Conservation (phyloP, 208 protist genomes). For the Zelonia costaricensis region DNA sequence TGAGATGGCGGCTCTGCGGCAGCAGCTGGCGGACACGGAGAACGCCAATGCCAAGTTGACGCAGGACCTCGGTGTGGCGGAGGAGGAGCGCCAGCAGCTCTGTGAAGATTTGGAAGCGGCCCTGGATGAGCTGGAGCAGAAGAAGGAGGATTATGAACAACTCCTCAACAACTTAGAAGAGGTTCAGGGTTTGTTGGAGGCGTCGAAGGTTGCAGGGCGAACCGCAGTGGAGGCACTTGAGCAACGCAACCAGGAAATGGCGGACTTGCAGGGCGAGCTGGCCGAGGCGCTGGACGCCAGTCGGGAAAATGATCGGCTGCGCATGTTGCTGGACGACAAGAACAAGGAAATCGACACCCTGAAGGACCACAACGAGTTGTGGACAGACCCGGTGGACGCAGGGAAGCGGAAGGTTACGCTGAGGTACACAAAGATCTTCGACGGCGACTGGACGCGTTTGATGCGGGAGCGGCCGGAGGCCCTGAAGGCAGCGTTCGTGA, state of each 20-base stretch:
- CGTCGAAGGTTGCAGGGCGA: slow-evolving; percentile 14
- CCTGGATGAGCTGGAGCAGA: slow-evolving; percentile 41
- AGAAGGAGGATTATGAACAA: slow-evolving; percentile 35
- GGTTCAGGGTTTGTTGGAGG: slow-evolving; percentile 27
- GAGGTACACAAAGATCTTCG: slow-evolving; percentile 58
- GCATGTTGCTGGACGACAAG: slow-evolving; percentile 24
- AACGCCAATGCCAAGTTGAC: neutral
- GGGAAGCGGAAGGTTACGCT: slow-evolving; percentile 48
- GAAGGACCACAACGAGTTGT: slow-evolving; percentile 28
- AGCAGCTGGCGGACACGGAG: slow-evolving; percentile 3
- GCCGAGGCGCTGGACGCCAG: slow-evolving; percentile 10
- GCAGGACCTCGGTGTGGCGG: neutral
- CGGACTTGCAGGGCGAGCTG: slow-evolving; percentile 29
- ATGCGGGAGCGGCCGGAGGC: slow-evolving; percentile 52
- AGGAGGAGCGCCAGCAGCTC: slow-evolving; percentile 35
- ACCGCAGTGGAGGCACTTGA: slow-evolving; percentile 24
- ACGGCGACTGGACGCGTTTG: slow-evolving; percentile 60
- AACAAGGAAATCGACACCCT: slow-evolving; percentile 39
- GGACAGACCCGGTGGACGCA: slow-evolving; percentile 21
- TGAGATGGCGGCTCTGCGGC: neutral
- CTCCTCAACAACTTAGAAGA: slow-evolving; percentile 28
- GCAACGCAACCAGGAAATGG: slow-evolving; percentile 26
- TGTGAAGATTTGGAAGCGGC: slow-evolving; percentile 36
- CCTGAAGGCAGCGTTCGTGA: slow-evolving; percentile 56
- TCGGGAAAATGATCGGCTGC: slow-evolving; percentile 31